These are phyloP conservation scores for Penicillium aurantiogriseum DNA, from an alignment of 2,329 filamentous ascomycete species.

Conservation along the genomic window DNA sequence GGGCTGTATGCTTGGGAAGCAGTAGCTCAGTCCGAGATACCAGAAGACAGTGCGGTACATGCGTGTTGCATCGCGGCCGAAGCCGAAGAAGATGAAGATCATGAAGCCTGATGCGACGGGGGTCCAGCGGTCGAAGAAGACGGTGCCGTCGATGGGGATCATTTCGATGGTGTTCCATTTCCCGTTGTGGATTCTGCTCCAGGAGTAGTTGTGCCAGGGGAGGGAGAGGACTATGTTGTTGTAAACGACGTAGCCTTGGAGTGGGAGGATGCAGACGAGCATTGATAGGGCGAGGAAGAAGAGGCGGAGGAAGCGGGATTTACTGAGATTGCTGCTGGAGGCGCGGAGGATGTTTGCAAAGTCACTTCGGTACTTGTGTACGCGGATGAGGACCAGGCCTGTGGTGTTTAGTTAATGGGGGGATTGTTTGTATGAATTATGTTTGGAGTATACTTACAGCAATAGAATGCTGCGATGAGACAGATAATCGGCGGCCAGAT, in stretches of 20 bases:
- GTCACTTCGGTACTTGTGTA: conserved; percentile 59
- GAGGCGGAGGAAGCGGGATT: conserved; percentile 60
- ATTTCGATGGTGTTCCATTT: conserved; percentile 52
- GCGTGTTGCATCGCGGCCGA: conserved; percentile 58
- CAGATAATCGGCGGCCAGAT: conserved; percentile 59
- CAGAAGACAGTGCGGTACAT: conserved; percentile 53
- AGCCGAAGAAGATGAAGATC: conserved; percentile 64
- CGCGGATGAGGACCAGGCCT: conserved; percentile 61
- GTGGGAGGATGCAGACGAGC: conserved; percentile 55
- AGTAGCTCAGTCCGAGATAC: conserved; percentile 42
- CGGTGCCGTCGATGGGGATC: conserved; percentile 45
- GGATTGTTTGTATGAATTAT: not conserved
- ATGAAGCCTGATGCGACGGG: conserved; percentile 54
- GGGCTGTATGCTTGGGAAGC: conserved; percentile 28
- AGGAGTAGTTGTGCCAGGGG: conserved; percentile 50
- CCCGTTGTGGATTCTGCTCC: conserved; percentile 52
- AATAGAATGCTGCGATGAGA: conserved; percentile 55
- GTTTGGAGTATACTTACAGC: conserved; percentile 47
- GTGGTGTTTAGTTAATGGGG: not conserved
- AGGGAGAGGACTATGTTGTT: conserved; percentile 38
- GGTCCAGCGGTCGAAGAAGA: conserved; percentile 59
- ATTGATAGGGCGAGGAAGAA: conserved; percentile 53
- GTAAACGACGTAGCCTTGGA: conserved; percentile 53
- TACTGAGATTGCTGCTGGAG: conserved; percentile 52
- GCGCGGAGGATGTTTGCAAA: conserved; percentile 57